phyloP scores from a whole-genome alignment of 2,329 filamentous ascomycete species.

The Colletotrichum siamense region DNA sequence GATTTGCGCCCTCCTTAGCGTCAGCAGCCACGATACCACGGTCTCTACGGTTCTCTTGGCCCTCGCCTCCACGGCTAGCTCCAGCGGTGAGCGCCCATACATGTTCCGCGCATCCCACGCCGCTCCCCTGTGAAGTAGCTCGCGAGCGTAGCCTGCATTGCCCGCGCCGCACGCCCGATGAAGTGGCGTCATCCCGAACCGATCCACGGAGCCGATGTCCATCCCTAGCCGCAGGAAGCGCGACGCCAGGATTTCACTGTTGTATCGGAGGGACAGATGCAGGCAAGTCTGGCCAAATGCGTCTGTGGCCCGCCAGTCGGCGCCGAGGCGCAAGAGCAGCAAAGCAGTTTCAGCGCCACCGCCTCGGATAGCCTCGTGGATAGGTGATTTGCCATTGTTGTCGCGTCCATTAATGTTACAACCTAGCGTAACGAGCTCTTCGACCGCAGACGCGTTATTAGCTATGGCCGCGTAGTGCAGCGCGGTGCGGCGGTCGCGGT shows the following conservation, averaged over 20 bases:
- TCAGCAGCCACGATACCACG: neutral
- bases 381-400: neutral
- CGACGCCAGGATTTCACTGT: neutral
- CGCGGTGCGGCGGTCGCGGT: neutral
- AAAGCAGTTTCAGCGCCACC: neutral
- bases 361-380: neutral
- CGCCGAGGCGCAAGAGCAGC: neutral
- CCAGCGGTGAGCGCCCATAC: neutral
- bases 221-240: neutral
- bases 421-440: neutral
- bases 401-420: neutral
- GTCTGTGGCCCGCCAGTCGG: neutral
- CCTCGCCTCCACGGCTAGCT: neutral
- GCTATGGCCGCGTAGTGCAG: neutral
- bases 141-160: fast-evolving
- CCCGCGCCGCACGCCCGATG: neutral
- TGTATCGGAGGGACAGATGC: neutral
- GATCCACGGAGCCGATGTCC: neutral
- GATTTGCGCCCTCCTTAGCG: neutral
- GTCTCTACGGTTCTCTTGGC: neutral
- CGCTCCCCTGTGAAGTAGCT: neutral
- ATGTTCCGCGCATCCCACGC: neutral
- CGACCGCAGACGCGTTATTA: neutral
- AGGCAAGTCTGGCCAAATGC: neutral
- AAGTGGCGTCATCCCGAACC: fast-evolving